These are phyloP conservation scores for Violaceomyces palustris DNA, from an alignment of 1,284 basidiomycete species.

Conservation along the genomic window DNA sequence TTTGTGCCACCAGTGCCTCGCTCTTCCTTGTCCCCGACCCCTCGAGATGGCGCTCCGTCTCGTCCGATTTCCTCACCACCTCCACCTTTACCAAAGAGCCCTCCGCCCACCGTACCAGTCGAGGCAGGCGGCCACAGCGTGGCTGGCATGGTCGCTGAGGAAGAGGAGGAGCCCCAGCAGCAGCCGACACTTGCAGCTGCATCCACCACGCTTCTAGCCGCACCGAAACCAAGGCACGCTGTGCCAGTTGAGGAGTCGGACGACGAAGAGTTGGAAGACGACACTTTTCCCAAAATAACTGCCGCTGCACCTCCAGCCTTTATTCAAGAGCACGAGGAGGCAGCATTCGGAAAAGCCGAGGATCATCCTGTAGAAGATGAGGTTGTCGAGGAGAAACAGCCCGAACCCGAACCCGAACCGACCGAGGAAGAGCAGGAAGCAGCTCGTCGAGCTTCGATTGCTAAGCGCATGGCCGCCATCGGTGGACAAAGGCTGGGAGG, in stretches of 20 bases:
- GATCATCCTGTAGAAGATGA: background rate
- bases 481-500: conserved; percentile 45
- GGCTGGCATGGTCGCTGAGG: background rate
- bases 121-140: too few relatives aligned
- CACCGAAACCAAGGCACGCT: conserved; percentile 30
- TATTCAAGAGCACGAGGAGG: conserved; percentile 3
- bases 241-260: conserved; percentile 32
- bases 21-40: conserved; percentile 3
- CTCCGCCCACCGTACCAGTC: background rate
- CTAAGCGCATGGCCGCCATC: conserved; percentile 46
- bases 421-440: conserved; percentile 43
- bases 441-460: conserved; percentile 36
- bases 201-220: conserved; percentile 23
- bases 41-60: conserved; percentile 2
- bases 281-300: too few relatives aligned
- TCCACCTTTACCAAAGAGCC: conserved; percentile 2
- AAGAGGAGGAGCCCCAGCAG: conserved; percentile 1
- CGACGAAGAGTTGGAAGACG: conserved; percentile 24
- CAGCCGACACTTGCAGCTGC: background rate
- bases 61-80: too few relatives aligned
- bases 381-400: background rate
- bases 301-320: too few relatives aligned
- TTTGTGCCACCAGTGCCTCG: conserved; percentile 14
- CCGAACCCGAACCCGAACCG: conserved; percentile 19
- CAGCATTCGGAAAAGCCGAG: background rate